Percentiles rank a stretch among this genome's conserved stretches.
Conservation (phyloP, 495 filamentous ascomycete genomes). For the Penicillium soppii region DNA sequence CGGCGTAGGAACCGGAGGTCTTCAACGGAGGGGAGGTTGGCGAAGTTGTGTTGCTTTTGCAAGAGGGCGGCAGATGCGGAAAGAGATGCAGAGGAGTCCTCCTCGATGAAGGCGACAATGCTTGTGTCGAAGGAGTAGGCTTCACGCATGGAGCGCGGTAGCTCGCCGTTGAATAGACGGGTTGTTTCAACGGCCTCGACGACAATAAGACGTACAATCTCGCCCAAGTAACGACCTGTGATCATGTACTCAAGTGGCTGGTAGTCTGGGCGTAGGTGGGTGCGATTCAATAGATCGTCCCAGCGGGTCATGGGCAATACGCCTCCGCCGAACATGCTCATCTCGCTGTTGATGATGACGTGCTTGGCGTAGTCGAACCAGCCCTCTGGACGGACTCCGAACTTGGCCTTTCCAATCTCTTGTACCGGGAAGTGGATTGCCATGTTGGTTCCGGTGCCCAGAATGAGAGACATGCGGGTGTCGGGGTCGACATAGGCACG, state of each 20-base stretch:
- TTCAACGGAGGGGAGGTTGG: slow-evolving; percentile 38
- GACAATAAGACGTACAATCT: slow-evolving; percentile 75
- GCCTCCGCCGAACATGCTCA: slow-evolving; percentile 78
- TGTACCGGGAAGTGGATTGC: slow-evolving; percentile 67
- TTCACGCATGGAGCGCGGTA: slow-evolving; percentile 61
- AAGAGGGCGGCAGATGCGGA: slow-evolving; percentile 47
- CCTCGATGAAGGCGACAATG: slow-evolving; percentile 58
- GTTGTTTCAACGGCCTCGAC: slow-evolving; percentile 60
- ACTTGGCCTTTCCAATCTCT: slow-evolving; percentile 65
- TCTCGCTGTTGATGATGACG: slow-evolving; percentile 85
- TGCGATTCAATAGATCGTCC: slow-evolving; percentile 69
- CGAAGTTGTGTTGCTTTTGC: slow-evolving; percentile 51
- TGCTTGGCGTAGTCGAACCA: slow-evolving; percentile 52
- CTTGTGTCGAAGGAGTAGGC: slow-evolving; percentile 70
- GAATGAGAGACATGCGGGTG: slow-evolving; percentile 73
- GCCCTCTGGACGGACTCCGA: slow-evolving; percentile 37
- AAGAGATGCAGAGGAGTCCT: slow-evolving; percentile 48
- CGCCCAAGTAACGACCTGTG: slow-evolving; percentile 79
- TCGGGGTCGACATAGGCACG: slow-evolving; percentile 66
- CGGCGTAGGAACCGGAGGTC: slow-evolving; percentile 58
- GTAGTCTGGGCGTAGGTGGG: slow-evolving; percentile 74
- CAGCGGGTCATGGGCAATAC: slow-evolving; percentile 69
- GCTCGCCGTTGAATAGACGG: slow-evolving; percentile 48
- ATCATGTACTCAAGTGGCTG: slow-evolving; percentile 93
- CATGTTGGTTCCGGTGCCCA: slow-evolving; percentile 85